Evolutionary conservation across 2,329 filamentous ascomycete genomes (phyloP), one percentile per base, ranked within the genome.

Genomic region (Septoria linicola): DNA sequence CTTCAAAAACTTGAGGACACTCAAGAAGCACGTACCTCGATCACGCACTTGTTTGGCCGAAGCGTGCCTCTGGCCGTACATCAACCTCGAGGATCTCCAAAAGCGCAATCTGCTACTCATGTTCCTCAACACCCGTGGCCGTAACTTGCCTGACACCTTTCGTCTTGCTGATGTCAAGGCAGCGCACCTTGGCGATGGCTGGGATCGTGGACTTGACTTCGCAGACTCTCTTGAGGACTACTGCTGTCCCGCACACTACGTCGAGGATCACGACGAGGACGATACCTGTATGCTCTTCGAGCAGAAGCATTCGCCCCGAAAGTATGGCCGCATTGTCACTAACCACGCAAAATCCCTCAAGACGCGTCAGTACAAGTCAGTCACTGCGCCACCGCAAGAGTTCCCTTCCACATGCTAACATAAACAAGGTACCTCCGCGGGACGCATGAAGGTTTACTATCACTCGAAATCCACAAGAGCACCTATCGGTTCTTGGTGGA

Each of bases 1-100:
- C 51, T 77, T 80, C 31, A 61, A 64, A 5, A 63, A 60, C 19
- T 63, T 70, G 31, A 57, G 64, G n/a, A 51, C 60, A 2, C 25
- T 41, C 25, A 51, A 49, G 8, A 63, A 59, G 35, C 60, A 63
- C 7, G 41, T 32, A 21, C 49, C 41, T 35, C 55, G 60, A 4
- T 42, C 51, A 2, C 50, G 53, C 10, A 60, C 58, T 3, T 57
- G 55, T 20, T 42, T 41, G 6, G 53, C 55, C 2, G 69, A 73
- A 4, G 47, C 66, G 7, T 80, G 68, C 53, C 62, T 79, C 35
- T 81, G 73, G 71, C 80, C 80, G 0, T 70, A 76, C 39, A 75
- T 84, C 61, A 84, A 84, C 56, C 68, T 78, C 34, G 77, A 84
- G 48, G 80, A 84, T 57, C 66, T 84, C 0, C 44, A 59, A 0